These are phyloP conservation scores for Angomonas ambiguus DNA, from an alignment of 208 protist genomes.

Conservation along the genomic window DNA sequence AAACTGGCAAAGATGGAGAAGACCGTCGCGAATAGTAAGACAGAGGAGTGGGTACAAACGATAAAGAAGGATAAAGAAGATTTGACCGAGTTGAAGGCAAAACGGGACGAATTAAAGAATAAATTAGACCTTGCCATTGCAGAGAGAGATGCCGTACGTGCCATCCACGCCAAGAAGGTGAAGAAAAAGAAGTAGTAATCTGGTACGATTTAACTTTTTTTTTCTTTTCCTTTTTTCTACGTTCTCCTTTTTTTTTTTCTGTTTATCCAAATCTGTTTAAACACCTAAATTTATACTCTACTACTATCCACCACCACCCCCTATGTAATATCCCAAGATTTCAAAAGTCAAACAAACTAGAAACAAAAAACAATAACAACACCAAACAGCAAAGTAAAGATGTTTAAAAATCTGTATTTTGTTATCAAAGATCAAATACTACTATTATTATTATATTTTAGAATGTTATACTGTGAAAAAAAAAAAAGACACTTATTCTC, in stretches of 20 bases:
- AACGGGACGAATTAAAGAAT: constrained; percentile 32
- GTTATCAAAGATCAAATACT: too few relatives aligned
- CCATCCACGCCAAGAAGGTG: constrained; percentile 35
- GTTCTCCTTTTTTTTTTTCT: constrained; percentile 7
- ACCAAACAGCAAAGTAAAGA: background rate
- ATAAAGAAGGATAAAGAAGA: constrained; percentile 25
- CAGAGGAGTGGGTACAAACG: constrained; percentile 16
- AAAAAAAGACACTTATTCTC: too few relatives aligned
- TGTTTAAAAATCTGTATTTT: too few relatives aligned
- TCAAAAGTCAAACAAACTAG: too few relatives aligned
- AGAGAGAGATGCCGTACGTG: constrained; percentile 22
- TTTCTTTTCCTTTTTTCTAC: constrained; percentile 1
- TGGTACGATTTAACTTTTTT: constrained; percentile 3
- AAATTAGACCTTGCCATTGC: constrained; percentile 11
- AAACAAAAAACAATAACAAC: background rate
- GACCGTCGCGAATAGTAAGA: constrained; percentile 33
- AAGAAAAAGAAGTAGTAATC: constrained; percentile 31
- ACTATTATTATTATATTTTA: too few relatives aligned
- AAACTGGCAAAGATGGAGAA: constrained; percentile 38
- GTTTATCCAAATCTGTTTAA: background rate
- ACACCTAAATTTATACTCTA: too few relatives aligned
- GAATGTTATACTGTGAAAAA: too few relatives aligned
- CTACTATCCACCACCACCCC: too few relatives aligned
- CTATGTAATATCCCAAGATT: too few relatives aligned
- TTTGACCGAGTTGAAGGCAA: constrained; percentile 26